phyloP scores from a whole-genome alignment of 805 yeast genomes.

The Schwanniomyces yamadae region DNA sequence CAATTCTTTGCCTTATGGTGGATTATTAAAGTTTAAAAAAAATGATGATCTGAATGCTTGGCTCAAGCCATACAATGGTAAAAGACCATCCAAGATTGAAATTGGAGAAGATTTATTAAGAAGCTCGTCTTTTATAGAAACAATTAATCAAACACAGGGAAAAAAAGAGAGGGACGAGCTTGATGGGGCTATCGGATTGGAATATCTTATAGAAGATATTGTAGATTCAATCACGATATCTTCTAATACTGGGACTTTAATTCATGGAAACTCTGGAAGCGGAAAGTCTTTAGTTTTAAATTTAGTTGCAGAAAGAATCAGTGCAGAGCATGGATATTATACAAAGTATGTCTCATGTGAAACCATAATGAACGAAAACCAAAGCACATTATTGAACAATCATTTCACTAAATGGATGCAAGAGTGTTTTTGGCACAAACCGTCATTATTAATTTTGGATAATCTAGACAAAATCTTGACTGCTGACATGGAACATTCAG shows the following conservation, averaged over 20 bases:
- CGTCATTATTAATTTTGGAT: conserved; percentile 72
- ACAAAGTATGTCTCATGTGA: conserved; percentile 55
- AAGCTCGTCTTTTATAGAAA: conserved; percentile 39
- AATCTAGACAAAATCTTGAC: conserved; percentile 73
- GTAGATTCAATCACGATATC: conserved; percentile 41
- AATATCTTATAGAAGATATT: conserved; percentile 39
- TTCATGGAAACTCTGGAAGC: conserved; percentile 76
- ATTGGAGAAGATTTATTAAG: conserved; percentile 50
- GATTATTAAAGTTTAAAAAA: conserved; percentile 49
- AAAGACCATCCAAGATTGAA: conserved; percentile 40
- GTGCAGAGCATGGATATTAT: conserved; percentile 39
- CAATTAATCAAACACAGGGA: conserved; percentile 4
- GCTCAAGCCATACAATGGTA: conserved; percentile 31
- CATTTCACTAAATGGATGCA: conserved; percentile 43
- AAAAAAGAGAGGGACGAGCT: conserved; percentile 3
- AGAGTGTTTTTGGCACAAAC: conserved; percentile 71
- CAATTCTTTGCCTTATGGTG: conserved; percentile 56
- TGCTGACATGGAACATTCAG: conserved; percentile 60
- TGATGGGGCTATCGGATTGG: conserved; percentile 56
- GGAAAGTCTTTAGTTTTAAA: conserved; percentile 68
- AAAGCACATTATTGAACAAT: conserved; percentile 44
- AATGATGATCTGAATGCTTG: conserved; percentile 45
- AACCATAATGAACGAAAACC: conserved; percentile 53
- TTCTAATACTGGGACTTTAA: conserved; percentile 52
- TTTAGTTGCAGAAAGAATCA: conserved; percentile 38